A percentile compares a stretch with the other conserved stretches of the same genome.
Evolutionary conservation across 352 stramenopile genomes (phyloP).

Genomic region (Globisporangium camurandrum): DNA sequence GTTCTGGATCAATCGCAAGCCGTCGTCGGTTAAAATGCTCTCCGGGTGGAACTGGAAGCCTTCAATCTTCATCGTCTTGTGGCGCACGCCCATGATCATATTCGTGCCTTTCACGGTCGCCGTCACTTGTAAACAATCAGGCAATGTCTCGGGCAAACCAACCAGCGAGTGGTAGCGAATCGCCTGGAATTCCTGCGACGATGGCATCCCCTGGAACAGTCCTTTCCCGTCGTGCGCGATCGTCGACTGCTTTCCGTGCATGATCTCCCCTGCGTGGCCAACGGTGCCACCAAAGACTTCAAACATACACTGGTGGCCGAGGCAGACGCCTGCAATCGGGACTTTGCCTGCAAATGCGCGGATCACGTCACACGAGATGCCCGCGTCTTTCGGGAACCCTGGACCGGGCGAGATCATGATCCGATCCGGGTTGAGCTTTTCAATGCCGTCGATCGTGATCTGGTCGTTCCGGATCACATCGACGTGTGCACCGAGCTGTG

Average conservation of each 20-base stretch:
- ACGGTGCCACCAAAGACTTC: conserved; percentile 85
- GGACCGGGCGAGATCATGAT: conserved; percentile 86
- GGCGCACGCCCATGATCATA: conserved; percentile 88
- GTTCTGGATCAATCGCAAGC: conserved; percentile 80
- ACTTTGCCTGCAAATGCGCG: conserved; percentile 73
- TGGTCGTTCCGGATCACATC: conserved; percentile 81
- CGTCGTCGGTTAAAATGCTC: conserved; percentile 80
- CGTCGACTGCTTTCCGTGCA: conserved; percentile 82
- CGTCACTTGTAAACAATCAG: conserved; percentile 69
- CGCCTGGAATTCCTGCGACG: conserved; percentile 64
- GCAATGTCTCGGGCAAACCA: conserved; percentile 72
- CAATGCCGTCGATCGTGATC: conserved; percentile 77
- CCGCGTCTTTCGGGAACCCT: conserved; percentile 73
- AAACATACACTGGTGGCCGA: conserved; percentile 83
- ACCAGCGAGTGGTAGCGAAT: conserved; percentile 88
- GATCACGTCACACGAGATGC: conserved; percentile 81
- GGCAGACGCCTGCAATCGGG: conserved; percentile 78
- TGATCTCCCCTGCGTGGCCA: conserved; percentile 79
- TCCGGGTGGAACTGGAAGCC: conserved; percentile 87
- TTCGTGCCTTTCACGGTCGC: conserved; percentile 71
- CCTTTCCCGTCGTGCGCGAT: conserved; percentile 83
- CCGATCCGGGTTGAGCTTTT: conserved; percentile 62
- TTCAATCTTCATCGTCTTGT: conserved; percentile 83
- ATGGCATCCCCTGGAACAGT: conserved; percentile 80
- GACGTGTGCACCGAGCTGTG: conserved; percentile 71